phyloP scores from a whole-genome alignment of 768 basidiomycete species.

The Coprinopsis sp. region DNA sequence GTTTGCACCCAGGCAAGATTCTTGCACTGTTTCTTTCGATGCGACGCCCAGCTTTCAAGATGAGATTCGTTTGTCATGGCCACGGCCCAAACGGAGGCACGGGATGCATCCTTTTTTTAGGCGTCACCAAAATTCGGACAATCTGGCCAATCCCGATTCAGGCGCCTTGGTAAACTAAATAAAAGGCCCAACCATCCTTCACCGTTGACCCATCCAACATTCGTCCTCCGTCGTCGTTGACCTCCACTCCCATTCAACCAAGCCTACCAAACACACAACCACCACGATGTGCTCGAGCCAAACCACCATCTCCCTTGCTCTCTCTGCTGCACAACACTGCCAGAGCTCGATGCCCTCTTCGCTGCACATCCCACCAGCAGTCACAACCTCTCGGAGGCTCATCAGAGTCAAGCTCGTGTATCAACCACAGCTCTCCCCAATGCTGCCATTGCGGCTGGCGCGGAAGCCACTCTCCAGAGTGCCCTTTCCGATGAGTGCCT shows the following conservation, averaged over 20 bases:
- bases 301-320: conserved; percentile 15
- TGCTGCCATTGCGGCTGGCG: conserved; percentile 78
- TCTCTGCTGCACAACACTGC: conserved; percentile 16
- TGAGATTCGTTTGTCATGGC: conserved; percentile 31
- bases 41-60: conserved; percentile 14
- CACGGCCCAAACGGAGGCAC: conserved; percentile 35
- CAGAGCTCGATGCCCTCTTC: conserved; percentile 17
- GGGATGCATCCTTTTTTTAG: conserved; percentile 22
- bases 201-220: conserved; percentile 17
- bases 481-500: conserved; percentile 54
- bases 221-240: conserved; percentile 16
- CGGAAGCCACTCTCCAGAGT: conserved; percentile 52
- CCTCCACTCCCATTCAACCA: conserved; percentile 11
- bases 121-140: background rate
- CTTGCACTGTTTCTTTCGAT: conserved; percentile 17
- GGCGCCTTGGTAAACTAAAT: conserved; percentile 24
- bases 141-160: conserved; percentile 23
- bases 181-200: conserved; percentile 25
- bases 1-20: conserved; percentile 4
- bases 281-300: conserved; percentile 25
- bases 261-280: conserved; percentile 13
- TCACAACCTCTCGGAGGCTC: conserved; percentile 14
- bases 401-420: conserved; percentile 25
- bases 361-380: conserved; percentile 17
- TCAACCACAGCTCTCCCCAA: conserved; percentile 60